Base-by-base conservation (phyloP, 139 green algal species). In the Monoraphidium neglectum region DNA sequence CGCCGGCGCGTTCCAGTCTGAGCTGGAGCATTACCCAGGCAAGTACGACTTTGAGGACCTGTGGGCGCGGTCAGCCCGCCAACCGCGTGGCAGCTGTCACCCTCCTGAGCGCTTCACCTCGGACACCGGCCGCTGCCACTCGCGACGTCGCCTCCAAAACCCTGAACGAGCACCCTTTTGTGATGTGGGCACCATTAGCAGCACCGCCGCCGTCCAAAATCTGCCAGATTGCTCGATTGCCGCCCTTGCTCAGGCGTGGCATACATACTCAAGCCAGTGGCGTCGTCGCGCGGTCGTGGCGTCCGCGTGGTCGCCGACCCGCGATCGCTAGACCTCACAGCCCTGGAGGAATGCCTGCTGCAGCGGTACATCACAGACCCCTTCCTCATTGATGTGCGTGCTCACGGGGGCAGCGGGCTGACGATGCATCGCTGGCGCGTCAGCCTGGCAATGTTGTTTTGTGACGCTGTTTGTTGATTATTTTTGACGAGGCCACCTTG, bases 331-430 rank as follows among this genome's bases (percentile, higher is more conserved):
- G 60, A 71, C 32, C 30, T 30, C 23, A 18, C 61, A 16, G 8
- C 72, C 30, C 16, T 70, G 76, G 63, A 70, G 21, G 84, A 88
- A 33, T 43, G 82, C 57, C 76, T 95, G 33, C 70, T 94, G 68
- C 90, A 95, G 83, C 82, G 83, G 46, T 95, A 95, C 87, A 89
- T 95, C 23, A 28, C 71, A 65, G 70, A 90, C 68, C 89, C 90
- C 13, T 73, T 87, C 69, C 76, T 86, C 43, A 90, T 93, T 74
- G 71, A 88, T 30, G 86, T 63, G 79, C 8, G 56, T 21, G 49
- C 15, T 18, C 18, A 12, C 43, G 43, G 43, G 43, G 43, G 12
- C 43, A 51, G 43, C 43, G n/a, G n/a, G n/a, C n/a, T n/a, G n/a
- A n/a, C n/a, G n/a, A n/a, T n/a, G n/a, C 15, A 18, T n/a, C 18